A percentile compares a stretch with the other conserved stretches of the same genome.
Conservation (phyloP, 176 grass and related monocot genomes). For the Ampelocalamus luodianensis region DNA sequence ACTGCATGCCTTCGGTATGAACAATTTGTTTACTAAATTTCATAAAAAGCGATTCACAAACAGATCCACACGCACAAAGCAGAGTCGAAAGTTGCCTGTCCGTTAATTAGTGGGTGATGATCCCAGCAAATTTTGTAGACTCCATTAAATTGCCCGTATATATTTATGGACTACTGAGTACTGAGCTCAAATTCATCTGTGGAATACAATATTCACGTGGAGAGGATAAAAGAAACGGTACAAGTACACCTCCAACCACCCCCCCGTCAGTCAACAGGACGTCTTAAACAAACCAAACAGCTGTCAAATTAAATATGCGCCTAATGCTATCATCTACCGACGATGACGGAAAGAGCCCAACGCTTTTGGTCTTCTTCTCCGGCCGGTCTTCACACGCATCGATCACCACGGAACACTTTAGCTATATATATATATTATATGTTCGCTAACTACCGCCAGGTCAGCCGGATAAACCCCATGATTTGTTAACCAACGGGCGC, state of each 20-base stretch:
- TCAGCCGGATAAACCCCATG: conserved; percentile 2
- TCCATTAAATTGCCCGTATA: background rate
- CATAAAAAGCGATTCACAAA: background rate
- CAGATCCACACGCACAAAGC: background rate
- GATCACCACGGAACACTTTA: background rate
- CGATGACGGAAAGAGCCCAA: conserved; percentile 5
- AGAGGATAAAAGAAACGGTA: background rate
- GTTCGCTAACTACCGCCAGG: background rate
- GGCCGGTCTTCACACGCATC: background rate
- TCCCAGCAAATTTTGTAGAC: conserved; percentile 4
- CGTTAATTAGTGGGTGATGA: conserved; percentile 11
- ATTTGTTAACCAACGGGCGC: background rate
- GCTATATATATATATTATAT: too few species aligned
- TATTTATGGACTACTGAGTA: background rate
- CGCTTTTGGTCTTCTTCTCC: conserved; percentile 1
- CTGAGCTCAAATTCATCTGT: background rate
- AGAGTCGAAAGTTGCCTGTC: background rate
- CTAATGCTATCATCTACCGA: conserved; percentile 13
- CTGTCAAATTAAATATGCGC: background rate
- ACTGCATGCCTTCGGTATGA: background rate
- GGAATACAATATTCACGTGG: conserved; percentile 57
- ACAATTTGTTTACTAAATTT: background rate
- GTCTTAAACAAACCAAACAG: too few species aligned
- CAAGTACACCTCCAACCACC: background rate
- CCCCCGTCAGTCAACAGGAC: background rate